Percentiles rank a stretch among this genome's conserved stretches.
Conservation (phyloP, 2,329 filamentous ascomycete genomes). For the Fusarium duplospermum region DNA sequence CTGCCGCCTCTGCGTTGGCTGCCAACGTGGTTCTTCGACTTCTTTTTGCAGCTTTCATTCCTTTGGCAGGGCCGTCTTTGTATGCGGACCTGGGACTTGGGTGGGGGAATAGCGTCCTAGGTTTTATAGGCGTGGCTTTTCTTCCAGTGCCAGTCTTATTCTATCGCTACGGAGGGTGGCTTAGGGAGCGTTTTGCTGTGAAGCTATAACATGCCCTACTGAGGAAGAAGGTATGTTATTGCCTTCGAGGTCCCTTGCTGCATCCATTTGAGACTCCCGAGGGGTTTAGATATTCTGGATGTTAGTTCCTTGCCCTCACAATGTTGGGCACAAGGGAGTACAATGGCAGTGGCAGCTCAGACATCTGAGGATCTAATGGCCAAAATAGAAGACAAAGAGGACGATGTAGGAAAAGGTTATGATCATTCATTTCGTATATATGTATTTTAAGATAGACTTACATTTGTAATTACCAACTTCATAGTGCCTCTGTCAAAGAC, state of each 20-base stretch:
- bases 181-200: slow-evolving; percentile 22
- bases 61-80: slow-evolving; percentile 62
- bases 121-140: slow-evolving; percentile 56
- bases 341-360: background rate
- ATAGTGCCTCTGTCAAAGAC: background rate
- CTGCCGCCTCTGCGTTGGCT: slow-evolving; percentile 40
- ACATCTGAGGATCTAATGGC: background rate
- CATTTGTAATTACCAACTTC: background rate
- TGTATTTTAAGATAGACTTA: background rate
- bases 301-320: background rate
- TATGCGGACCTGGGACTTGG: slow-evolving; percentile 54
- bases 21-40: slow-evolving; percentile 53
- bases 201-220: slow-evolving; percentile 13
- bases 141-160: slow-evolving; percentile 43
- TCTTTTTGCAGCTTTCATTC: slow-evolving; percentile 69
- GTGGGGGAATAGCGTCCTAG: slow-evolving; percentile 50
- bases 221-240: background rate
- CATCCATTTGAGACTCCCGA: background rate
- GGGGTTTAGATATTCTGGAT: background rate
- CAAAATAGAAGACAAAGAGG: background rate
- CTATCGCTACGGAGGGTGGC: slow-evolving; percentile 29
- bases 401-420: background rate
- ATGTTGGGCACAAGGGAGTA: background rate
- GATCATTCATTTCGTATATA: background rate
- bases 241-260: background rate